Base-by-base conservation (phyloP, 2,329 filamentous ascomycete species). In the Cladosporium sp. region DNA sequence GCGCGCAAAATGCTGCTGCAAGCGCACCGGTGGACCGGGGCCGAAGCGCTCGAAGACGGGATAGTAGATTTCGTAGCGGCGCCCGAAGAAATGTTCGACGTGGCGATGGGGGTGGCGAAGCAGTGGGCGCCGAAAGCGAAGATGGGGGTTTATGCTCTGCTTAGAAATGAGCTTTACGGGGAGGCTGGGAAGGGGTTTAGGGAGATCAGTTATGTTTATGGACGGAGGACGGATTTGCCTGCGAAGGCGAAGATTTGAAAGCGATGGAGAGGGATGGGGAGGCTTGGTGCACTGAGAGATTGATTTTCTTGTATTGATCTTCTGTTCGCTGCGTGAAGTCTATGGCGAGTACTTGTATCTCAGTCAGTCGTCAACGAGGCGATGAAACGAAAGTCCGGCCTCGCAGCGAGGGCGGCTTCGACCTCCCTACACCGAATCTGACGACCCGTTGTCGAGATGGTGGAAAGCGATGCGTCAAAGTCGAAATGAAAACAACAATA, bases 1-100 rank as follows among this genome's bases (percentile, higher is more conserved):
- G 79, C 80, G 13, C 69, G 79, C 4, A 81, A 80, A 64, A 82
- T 83, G 80, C 66, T 83, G 28, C 71, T 83, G 3, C 80, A 83
- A 64, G 81, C 80, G 17, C 77, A 83, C 57, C 72, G 69, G 37
- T 83, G 79, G 79, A 83, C 80, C 0, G 79, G 78, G 0, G 72
- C 76, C 59, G 74, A 80, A 58, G 80, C 80, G 2, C 59, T 79
- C 5, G 67, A 72, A 58, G 80, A 83, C 65, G 80, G 80, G 0
- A 78, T 83, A 57, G 80, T 83, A 4, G 80, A 83, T 68, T 75
- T 72, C 45, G 66, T 82, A 59, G 78, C 77, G 3, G 70, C 75
- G 57, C 79, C 79, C 4, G 77, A 74, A 37, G 61, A 72, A 61
- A 81, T 83, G 78, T 64, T 80, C 15, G 72, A 77, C 35, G 71